Base-by-base conservation (phyloP, 2,329 filamentous ascomycete genomes). In the Aschersonia sp. region DNA sequence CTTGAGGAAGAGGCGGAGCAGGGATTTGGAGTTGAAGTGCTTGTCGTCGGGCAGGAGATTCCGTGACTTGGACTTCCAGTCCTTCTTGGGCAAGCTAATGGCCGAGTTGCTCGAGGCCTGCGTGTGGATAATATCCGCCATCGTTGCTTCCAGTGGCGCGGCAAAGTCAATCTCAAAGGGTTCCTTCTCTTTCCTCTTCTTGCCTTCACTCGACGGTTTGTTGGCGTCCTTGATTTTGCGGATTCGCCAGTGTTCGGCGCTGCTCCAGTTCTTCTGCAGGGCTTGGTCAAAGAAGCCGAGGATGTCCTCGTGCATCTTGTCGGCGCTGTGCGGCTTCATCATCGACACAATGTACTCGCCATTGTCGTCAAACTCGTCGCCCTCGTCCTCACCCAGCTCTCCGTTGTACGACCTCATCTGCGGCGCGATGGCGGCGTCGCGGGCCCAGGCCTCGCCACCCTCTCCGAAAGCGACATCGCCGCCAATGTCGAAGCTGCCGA, bases 221-320 rank as follows among this genome's bases (percentile, higher is more conserved):
- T 72, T 75, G 58, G 73, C 68, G 53, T 83, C 79, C 59, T 97
- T 97, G 64, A 98, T 92, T 60, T 88, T 87, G 52, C 86, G 78
- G 60, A 98, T 97, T 55, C 90, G 83, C 92, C 92, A 98, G 65
- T 98, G 92, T 63, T 97, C 92, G n/a, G 92, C 90, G 45, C 88
- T 94, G 5, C 85, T 83, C 90, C 92, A 98, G 59, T 96, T 96
- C 74, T 95, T 97, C 61, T 92, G 87, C 42, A 97, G 69, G 2
- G 90, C 89, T 59, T 95, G 87, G 63, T 98, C 92, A 60, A 98
- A 98, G 68, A 97, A 98, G 59, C 86, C 85, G n/a, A 98, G 75
- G 49, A 98, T 95, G 57, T 95, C 90, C 56, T 97, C 87, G 60
- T 96, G 88, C 62, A 83, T 68, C 59, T 73, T 73, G 57, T 87